A percentile compares a stretch with the other conserved stretches of the same genome.
Evolutionary conservation across 2,329 filamentous ascomycete species (phyloP).

Genomic region (Ophiostoma angusticollis): DNA sequence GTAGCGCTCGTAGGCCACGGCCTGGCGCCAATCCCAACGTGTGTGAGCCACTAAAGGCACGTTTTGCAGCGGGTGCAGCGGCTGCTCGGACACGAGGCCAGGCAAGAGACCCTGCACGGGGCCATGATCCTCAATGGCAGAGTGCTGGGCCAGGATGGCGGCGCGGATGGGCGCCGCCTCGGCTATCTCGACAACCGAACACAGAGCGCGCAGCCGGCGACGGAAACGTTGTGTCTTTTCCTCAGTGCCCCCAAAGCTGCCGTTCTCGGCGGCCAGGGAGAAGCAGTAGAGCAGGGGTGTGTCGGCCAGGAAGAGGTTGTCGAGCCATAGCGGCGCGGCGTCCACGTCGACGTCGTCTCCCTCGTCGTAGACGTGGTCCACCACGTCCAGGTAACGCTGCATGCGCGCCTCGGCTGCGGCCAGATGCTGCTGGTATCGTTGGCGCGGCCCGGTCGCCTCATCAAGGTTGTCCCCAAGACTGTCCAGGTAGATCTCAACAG

Average conservation of each 20-base stretch:
- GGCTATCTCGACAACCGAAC: constrained; percentile 19
- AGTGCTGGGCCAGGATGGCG: constrained; percentile 20
- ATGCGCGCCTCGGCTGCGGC: constrained; percentile 36
- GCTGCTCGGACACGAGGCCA: constrained; percentile 23
- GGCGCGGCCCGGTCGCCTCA: constrained; percentile 20
- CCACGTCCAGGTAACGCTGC: constrained; percentile 31
- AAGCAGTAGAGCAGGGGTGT: constrained; percentile 24
- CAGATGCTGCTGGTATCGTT: constrained; percentile 26
- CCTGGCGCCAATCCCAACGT: constrained; percentile 42
- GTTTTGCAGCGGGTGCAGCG: constrained; percentile 48
- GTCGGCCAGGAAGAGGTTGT: constrained; percentile 36
- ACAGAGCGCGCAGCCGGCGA: constrained; percentile 10
- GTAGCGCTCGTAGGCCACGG: constrained; percentile 37
- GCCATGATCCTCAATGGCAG: background rate
- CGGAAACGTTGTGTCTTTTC: background rate
- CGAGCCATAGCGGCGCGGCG: constrained; percentile 28
- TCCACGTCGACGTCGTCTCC: constrained; percentile 16
- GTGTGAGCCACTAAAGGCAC: constrained; percentile 38
- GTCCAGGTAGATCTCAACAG: constrained; percentile 74
- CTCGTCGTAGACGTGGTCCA: constrained; percentile 22
- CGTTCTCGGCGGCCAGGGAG: constrained; percentile 1
- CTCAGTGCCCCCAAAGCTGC: background rate
- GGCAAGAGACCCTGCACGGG: background rate
- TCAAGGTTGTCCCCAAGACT: constrained; percentile 13
- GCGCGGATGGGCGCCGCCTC: constrained; percentile 21